These are phyloP conservation scores for Dactylonectria macrodidyma DNA, from an alignment of 2,329 filamentous ascomycete genomes.

Conservation along the genomic window DNA sequence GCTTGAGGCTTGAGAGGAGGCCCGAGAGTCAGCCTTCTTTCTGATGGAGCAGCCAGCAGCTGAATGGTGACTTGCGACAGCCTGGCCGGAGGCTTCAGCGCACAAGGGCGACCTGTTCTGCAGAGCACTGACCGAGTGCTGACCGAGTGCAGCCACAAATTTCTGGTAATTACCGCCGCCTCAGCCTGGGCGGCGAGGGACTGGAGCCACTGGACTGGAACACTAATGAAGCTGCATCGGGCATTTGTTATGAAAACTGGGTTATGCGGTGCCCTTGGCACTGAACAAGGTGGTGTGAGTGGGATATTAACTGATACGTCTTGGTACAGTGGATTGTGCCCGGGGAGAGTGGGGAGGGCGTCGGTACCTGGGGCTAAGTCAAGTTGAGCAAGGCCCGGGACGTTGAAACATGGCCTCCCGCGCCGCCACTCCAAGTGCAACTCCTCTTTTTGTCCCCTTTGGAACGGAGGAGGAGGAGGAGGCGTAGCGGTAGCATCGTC, in stretches of 20 bases:
- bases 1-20: not conserved
- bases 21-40: not conserved
- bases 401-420: conserved; percentile 37
- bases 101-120: conserved; percentile 17
- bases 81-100: conserved; percentile 39
- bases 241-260: not conserved
- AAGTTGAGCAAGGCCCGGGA: conserved; percentile 28
- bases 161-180: conserved; percentile 1
- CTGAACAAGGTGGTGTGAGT: not conserved
- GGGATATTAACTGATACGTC: not conserved
- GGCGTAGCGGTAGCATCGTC: not conserved
- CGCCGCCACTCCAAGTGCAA: conserved; percentile 20
- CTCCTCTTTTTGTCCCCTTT: not conserved
- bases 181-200: conserved; percentile 1
- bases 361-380: conserved; percentile 36
- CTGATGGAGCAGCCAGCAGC: conserved; percentile 2
- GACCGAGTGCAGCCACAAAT: not conserved
- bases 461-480: not conserved
- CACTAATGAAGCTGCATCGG: conserved; percentile 7
- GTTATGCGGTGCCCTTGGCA: not conserved
- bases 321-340: no score
- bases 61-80: conserved; percentile 7
- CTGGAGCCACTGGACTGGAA: not conserved
- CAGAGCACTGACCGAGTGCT: conserved; percentile 17
- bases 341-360: conserved; percentile 2